Evolutionary conservation across 2,329 filamentous ascomycete genomes (phyloP), one percentile per base, ranked within the genome.

Genomic region (Xylaria multiplex): DNA sequence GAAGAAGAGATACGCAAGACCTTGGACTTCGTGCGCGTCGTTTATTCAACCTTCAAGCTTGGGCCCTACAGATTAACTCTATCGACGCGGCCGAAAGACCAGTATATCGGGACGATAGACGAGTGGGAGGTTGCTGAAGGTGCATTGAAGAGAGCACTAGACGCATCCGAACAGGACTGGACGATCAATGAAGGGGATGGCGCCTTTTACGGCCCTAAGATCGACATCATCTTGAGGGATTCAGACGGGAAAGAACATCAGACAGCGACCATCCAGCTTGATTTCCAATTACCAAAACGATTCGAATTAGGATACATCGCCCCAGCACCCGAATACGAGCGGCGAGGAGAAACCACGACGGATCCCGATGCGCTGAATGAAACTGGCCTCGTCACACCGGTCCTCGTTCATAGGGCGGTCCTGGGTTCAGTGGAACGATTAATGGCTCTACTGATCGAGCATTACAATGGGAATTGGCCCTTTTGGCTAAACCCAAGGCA

Each of bases 121-220:
- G 89, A 93, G 72, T 87, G 85, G 85, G 78, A 81, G 85, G 81
- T 89, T 42, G 91, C 91, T 1, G 91, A 93, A 75, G 76, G 77
- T n/a, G 89, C 92, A 55, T 79, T 93, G 62, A 87, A 83, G 61
- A 79, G 84, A 59, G 89, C 90, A 0, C 79, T 93, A 43, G 82
- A 90, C 66, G 84, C 81, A 30, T 89, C 85, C 14, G 90, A 89
- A 9, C 86, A 88, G 72, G 80, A 85, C 42, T 97, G 92, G 91
- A 86, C 85, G 2, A 71, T 95, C 64, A 95, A 93, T 69, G 86
- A 90, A 72, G 93, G 92, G 11, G 93, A 96, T 66, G 93, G 93
- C 14, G 93, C 93, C 3, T 97, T 97, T 75, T 97, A 97, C 74
- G 93, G 93, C 0, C 93, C 93, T 37, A 97, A 97, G 80, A 97